These are phyloP conservation scores for Plantago major DNA, from an alignment of 257 asterid genomes.

Conservation along the genomic window DNA sequence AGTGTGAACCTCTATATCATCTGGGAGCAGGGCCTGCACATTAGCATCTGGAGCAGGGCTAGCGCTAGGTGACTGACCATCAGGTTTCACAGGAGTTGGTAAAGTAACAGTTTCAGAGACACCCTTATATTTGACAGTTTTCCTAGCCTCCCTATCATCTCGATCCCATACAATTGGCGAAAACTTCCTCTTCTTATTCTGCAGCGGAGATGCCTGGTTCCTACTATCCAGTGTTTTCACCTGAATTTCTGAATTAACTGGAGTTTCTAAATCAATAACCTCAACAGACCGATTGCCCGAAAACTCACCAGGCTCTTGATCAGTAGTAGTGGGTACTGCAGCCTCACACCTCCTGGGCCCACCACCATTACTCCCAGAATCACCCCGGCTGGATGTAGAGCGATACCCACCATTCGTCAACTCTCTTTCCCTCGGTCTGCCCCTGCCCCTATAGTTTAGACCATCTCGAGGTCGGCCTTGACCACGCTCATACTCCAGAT, in stretches of 20 bases:
- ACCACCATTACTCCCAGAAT: conserved; percentile 45
- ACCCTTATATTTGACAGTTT: conserved; percentile 30
- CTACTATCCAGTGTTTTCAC: conserved; percentile 38
- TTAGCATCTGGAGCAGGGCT: conserved; percentile 20
- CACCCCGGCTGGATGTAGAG: conserved; percentile 46
- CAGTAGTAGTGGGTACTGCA: conserved; percentile 27
- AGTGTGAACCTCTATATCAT: conserved; percentile 21
- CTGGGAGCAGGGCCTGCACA: conserved; percentile 23
- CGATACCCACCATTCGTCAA: conserved; percentile 33
- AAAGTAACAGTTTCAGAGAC: conserved; percentile 22
- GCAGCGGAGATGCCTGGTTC: conserved; percentile 26
- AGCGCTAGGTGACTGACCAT: conserved; percentile 21
- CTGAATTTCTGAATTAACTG: conserved; percentile 26
- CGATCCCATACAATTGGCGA: conserved; percentile 91
- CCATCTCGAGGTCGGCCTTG: conserved; percentile 27
- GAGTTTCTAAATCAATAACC: conserved; percentile 40
- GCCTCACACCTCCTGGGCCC: conserved; percentile 29
- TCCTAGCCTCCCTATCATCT: conserved; percentile 47
- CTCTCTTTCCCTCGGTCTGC: conserved; percentile 58
- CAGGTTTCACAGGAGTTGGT: conserved; percentile 32
- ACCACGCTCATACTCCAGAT: conserved; percentile 35
- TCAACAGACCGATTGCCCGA: conserved; percentile 84
- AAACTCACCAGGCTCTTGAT: conserved; percentile 88
- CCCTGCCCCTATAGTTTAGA: conserved; percentile 37
- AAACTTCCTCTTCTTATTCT: conserved; percentile 59